A percentile compares a stretch with the other conserved stretches of the same genome.
These are phyloP conservation scores for Pestalotiopsis sp. DNA, from an alignment of 2,329 filamentous ascomycete genomes.

Conservation along the genomic window DNA sequence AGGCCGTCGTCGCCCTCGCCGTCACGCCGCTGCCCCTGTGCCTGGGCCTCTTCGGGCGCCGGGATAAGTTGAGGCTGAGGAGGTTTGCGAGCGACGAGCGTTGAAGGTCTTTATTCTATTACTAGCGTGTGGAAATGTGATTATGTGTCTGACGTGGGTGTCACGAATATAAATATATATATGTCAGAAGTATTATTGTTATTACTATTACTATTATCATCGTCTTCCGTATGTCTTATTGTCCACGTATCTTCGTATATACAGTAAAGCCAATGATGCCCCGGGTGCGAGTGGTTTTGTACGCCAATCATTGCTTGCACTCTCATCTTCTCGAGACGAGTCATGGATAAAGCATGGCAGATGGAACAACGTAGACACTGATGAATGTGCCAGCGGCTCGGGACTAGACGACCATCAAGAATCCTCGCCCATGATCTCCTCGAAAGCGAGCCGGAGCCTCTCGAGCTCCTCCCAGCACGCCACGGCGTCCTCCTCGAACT, in stretches of 20 bases:
- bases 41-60: constrained; percentile 70
- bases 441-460: constrained; percentile 68
- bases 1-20: constrained; percentile 69
- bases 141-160: background rate
- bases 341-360: no score
- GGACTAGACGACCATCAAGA: background rate
- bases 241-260: no score
- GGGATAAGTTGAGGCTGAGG: constrained; percentile 51
- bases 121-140: background rate
- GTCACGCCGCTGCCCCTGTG: constrained; percentile 69
- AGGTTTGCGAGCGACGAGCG: constrained; percentile 49
- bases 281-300: no score
- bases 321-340: no score
- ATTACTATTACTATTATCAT: no score
- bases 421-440: constrained; percentile 39
- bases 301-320: no score
- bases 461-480: constrained; percentile 74
- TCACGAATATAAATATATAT: background rate
- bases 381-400: background rate
- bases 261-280: no score
- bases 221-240: no score
- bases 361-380: no score
- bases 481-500: constrained; percentile 65
- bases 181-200: background rate
- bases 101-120: background rate